These are phyloP conservation scores for Tuber magnatum DNA, from an alignment of 495 filamentous ascomycete genomes.

Conservation along the genomic window DNA sequence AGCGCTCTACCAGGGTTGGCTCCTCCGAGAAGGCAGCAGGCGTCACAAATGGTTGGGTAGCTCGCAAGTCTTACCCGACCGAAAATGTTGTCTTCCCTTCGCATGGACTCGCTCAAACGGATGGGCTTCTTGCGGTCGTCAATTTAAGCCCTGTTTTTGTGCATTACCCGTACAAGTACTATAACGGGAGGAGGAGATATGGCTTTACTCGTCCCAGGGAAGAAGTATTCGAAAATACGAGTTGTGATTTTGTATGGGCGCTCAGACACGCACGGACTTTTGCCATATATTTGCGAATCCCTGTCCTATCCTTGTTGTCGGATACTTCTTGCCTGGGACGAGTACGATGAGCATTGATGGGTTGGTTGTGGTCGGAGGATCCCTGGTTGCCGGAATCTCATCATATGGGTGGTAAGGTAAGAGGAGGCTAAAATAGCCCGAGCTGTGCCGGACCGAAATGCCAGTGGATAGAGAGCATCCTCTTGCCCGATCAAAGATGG, in stretches of 20 bases:
- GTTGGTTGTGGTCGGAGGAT: too few relatives aligned
- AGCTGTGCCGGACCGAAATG: not conserved
- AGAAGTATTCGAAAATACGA: too few relatives aligned
- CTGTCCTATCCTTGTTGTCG: too few relatives aligned
- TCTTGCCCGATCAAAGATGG: not conserved
- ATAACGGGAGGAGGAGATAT: not conserved
- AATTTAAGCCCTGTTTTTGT: not conserved
- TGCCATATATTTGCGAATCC: too few relatives aligned
- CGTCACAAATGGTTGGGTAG: not conserved
- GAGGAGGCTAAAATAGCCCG: not conserved
- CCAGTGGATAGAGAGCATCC: not conserved
- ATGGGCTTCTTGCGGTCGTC: not conserved
- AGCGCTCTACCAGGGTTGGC: not conserved
- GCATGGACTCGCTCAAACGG: not conserved
- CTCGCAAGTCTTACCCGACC: not conserved
- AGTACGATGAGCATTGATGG: too few relatives aligned
- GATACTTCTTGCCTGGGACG: too few relatives aligned
- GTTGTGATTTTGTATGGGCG: too few relatives aligned
- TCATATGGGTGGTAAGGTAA: not conserved
- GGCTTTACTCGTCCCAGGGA: too few relatives aligned
- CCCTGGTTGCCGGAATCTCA: not conserved
- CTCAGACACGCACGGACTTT: too few relatives aligned
- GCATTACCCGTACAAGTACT: not conserved
- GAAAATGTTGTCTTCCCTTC: not conserved
- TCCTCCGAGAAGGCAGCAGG: not conserved